A percentile compares a stretch with the other conserved stretches of the same genome.
These are phyloP conservation scores for Dendrocalamus latiflorus DNA, from an alignment of 202 grass and related monocot genomes.

Conservation along the genomic window DNA sequence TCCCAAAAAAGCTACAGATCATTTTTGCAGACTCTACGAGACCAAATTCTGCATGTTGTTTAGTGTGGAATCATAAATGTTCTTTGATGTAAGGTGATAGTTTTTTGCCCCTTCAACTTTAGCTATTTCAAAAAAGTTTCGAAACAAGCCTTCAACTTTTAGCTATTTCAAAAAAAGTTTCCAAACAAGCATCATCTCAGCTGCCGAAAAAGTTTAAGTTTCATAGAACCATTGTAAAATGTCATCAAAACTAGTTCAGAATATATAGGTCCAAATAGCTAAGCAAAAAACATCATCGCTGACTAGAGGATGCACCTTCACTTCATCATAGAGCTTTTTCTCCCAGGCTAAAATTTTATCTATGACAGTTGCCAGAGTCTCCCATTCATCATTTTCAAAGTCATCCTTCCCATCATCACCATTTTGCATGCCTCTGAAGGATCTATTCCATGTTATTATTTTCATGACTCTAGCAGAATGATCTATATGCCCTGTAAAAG, in stretches of 20 bases:
- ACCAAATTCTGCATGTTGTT: not conserved
- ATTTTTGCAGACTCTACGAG: not conserved
- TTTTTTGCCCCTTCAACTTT: not conserved
- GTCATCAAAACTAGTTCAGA: not conserved
- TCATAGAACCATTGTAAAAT: not conserved
- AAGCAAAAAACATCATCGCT: not conserved
- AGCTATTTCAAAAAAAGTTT: not conserved
- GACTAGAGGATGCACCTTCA: conserved; percentile 58
- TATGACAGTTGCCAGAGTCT: conserved; percentile 89
- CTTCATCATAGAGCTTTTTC: conserved; percentile 98
- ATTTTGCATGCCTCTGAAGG: conserved; percentile 79
- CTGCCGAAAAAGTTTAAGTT: not conserved
- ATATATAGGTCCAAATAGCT: not conserved
- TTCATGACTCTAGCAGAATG: conserved; percentile 98
- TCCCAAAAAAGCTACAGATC: not conserved
- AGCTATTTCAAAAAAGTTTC: too few species aligned
- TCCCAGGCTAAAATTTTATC: conserved; percentile 99
- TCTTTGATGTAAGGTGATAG: not conserved
- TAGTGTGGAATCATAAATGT: not conserved
- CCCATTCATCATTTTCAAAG: conserved; percentile 85
- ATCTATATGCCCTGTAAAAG: conserved; percentile 84
- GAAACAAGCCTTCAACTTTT: too few species aligned
- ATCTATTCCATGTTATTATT: conserved; percentile 99
- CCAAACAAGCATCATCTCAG: not conserved
- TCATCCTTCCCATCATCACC: conserved; percentile 83